These are phyloP conservation scores for Beauveria sp. DNA, from an alignment of 2,329 filamentous ascomycete species.

Conservation along the genomic window DNA sequence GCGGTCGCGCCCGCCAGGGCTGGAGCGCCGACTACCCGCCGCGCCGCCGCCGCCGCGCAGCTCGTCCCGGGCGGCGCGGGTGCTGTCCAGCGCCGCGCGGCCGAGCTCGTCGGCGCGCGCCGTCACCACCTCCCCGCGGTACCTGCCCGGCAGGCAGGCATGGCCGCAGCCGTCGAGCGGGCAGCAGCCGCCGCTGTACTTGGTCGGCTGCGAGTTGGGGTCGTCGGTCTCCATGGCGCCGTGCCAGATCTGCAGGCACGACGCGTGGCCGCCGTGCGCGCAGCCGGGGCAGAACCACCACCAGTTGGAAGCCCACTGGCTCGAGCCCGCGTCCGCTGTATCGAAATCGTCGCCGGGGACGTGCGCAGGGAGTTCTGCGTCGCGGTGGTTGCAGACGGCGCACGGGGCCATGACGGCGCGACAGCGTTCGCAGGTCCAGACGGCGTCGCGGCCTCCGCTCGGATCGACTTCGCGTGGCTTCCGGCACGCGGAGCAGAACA, in stretches of 20 bases:
- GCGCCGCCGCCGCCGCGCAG: slow-evolving; percentile 13
- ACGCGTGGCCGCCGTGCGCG: slow-evolving; percentile 54
- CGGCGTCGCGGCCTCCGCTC: slow-evolving; percentile 31
- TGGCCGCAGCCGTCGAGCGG: slow-evolving; percentile 59
- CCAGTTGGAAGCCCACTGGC: slow-evolving; percentile 26
- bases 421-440: slow-evolving; percentile 55
- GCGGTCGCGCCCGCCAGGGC: slow-evolving; percentile 18
- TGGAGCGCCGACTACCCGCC: slow-evolving; percentile 20
- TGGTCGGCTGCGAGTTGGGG: slow-evolving; percentile 16
- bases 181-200: slow-evolving; percentile 49
- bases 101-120: slow-evolving; percentile 45
- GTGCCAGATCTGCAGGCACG: slow-evolving; percentile 55
- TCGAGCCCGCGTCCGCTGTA: slow-evolving; percentile 18
- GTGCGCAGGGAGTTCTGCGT: slow-evolving; percentile 36
- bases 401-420: slow-evolving; percentile 45
- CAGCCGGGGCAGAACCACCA: slow-evolving; percentile 61
- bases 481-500: slow-evolving; percentile 47
- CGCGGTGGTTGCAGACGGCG: slow-evolving; percentile 50
- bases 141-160: slow-evolving; percentile 51
- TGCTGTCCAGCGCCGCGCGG: slow-evolving; percentile 36
- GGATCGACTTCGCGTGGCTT: slow-evolving; percentile 49
- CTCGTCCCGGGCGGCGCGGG: slow-evolving; percentile 19
- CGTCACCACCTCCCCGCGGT: slow-evolving; percentile 40
- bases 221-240: slow-evolving; percentile 24
- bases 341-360: slow-evolving; percentile 24